These are phyloP conservation scores for Eucalyptus dawsonii DNA, from an alignment of 345 rosid species.

Conservation along the genomic window DNA sequence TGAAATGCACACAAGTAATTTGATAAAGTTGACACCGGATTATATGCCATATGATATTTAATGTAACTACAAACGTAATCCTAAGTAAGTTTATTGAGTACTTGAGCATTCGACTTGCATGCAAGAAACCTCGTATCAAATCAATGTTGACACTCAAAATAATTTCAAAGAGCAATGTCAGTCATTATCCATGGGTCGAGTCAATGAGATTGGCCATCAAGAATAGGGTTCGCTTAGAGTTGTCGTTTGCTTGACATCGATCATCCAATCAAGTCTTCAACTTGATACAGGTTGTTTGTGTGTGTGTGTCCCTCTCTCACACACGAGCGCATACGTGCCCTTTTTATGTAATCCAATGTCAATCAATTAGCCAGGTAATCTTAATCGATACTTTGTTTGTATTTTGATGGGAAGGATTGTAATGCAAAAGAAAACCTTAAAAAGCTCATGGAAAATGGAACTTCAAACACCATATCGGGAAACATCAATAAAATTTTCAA, in stretches of 20 bases:
- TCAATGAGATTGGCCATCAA: neutral
- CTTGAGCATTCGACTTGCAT: neutral
- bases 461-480: neutral
- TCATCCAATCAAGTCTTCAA: neutral
- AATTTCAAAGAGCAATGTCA: neutral
- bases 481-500: neutral
- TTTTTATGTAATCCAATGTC: no score
- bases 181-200: neutral
- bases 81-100: neutral
- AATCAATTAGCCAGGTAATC: neutral
- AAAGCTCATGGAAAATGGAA: neutral
- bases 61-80: neutral
- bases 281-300: neutral
- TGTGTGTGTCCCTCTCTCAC: no score
- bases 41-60: neutral
- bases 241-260: rapidly evolving
- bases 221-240: neutral
- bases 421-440: no score
- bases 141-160: neutral
- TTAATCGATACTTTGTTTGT: neutral
- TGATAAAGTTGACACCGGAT: neutral
- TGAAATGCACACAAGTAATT: neutral
- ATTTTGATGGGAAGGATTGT: neutral
- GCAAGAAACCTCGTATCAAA: neutral
- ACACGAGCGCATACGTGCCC: no score